A percentile compares a stretch with the other conserved stretches of the same genome.
phyloP scores from a whole-genome alignment of 2,329 filamentous ascomycete genomes.

The Penicillium sp. region DNA sequence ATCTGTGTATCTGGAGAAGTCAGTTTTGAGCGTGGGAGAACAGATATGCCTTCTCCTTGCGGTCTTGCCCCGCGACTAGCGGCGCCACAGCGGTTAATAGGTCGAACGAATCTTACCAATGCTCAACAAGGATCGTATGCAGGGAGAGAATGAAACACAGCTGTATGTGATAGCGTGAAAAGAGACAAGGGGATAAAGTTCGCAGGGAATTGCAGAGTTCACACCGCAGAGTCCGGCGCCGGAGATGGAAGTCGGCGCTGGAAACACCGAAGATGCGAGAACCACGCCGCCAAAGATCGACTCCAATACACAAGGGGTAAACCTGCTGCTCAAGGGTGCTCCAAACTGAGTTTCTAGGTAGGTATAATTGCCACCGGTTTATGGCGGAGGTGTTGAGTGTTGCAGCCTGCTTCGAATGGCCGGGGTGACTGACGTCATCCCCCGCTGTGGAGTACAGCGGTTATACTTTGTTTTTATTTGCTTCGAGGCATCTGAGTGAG shows the following conservation, averaged over 20 bases:
- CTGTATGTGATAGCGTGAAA: background rate
- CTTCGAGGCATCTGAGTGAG: too few species aligned
- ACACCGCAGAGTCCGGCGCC: background rate
- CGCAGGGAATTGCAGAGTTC: background rate
- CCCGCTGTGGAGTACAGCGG: background rate
- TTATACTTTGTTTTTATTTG: background rate
- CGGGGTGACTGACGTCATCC: constrained; percentile 17
- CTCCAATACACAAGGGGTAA: too few species aligned
- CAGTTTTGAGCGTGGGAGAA: background rate
- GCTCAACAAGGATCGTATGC: background rate
- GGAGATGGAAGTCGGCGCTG: background rate
- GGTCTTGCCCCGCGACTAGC: background rate
- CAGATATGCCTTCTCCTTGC: background rate
- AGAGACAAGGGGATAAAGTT: background rate
- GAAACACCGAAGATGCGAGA: constrained; percentile 1
- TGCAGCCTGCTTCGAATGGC: constrained; percentile 1
- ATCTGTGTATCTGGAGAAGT: background rate
- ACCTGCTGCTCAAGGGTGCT: background rate
- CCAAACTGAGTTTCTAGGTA: background rate
- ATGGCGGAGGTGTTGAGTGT: background rate
- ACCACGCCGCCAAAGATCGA: too few species aligned
- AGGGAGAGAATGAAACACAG: background rate
- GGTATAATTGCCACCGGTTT: background rate
- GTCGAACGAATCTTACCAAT: background rate
- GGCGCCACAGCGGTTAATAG: background rate